Evolutionary conservation across 148 eudicot genomes (phyloP).

Genomic region (Polygonum maritimum): DNA sequence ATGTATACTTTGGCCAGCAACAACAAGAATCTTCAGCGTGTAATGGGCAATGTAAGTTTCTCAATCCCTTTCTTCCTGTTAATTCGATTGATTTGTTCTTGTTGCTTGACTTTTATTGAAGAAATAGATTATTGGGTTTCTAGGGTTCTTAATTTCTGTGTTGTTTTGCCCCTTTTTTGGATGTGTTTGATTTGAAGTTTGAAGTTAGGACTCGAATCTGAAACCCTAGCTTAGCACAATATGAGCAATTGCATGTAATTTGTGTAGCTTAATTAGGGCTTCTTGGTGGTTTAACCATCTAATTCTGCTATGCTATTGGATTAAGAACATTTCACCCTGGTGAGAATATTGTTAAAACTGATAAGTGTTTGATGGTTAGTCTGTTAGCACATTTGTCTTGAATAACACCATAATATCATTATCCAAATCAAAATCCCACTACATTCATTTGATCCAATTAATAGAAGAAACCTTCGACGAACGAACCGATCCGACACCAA

Average conservation of each 20-base stretch:
- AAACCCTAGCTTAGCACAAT: not conserved
- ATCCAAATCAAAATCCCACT: too few species aligned
- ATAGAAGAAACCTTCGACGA: too few species aligned
- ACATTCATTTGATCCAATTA: not conserved
- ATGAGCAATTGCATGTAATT: not conserved
- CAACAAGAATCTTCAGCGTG: slow-evolving; percentile 55
- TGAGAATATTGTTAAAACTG: not conserved
- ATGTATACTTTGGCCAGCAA: slow-evolving; percentile 86
- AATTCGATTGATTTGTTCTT: not conserved
- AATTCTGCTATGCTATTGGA: too few species aligned
- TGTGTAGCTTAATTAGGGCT: too few species aligned
- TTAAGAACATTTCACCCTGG: not conserved
- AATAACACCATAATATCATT: too few species aligned
- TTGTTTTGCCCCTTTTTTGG: not conserved
- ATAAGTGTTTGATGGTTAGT: not conserved
- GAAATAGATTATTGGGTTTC: not conserved
- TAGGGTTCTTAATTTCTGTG: not conserved
- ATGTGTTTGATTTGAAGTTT: not conserved
- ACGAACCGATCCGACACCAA: too few species aligned
- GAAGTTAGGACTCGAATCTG: not conserved
- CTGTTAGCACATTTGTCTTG: not conserved
- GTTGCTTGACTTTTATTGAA: not conserved
- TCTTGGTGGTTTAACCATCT: too few species aligned
- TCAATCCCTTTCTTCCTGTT: not conserved
- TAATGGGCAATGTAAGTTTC: slow-evolving; percentile 64